phyloP scores from a whole-genome alignment of 805 yeast species.

The Blastobotrys chiropterorum region DNA sequence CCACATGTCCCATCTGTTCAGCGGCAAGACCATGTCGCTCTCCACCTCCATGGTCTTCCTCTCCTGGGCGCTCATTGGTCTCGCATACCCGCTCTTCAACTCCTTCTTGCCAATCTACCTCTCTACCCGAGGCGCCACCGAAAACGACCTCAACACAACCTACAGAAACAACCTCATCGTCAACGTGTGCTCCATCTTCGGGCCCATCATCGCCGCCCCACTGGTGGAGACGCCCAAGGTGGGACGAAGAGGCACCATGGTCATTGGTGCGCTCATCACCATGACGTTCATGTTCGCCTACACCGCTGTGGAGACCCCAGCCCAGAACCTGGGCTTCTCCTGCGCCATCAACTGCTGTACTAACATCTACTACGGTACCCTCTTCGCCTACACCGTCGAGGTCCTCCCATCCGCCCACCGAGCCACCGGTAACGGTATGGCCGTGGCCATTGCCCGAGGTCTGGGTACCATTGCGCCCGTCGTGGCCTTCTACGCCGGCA shows the following conservation, averaged over 20 bases:
- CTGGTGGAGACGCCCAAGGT: constrained; percentile 23
- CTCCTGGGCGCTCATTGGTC: constrained; percentile 54
- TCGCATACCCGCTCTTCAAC: constrained; percentile 50
- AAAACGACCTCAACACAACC: constrained; percentile 18
- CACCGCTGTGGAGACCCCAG: constrained; percentile 51
- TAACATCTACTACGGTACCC: constrained; percentile 35
- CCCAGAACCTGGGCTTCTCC: constrained; percentile 45
- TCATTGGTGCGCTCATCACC: constrained; percentile 44
- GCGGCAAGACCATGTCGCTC: constrained; percentile 38
- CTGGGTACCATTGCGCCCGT: constrained; percentile 44
- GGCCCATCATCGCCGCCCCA: constrained; percentile 44
- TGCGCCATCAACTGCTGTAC: constrained; percentile 27
- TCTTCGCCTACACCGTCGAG: constrained; percentile 47
- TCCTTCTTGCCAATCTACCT: constrained; percentile 51
- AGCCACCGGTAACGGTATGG: constrained; percentile 47
- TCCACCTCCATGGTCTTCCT: constrained; percentile 40
- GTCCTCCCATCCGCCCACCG: constrained; percentile 33
- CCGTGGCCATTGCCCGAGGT: constrained; percentile 40
- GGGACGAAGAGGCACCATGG: constrained; percentile 55
- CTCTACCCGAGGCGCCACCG: constrained; percentile 42
- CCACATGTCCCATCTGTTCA: constrained; percentile 44
- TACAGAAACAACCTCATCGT: constrained; percentile 34
- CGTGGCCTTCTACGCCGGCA: constrained; percentile 42
- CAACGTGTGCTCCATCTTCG: constrained; percentile 43
- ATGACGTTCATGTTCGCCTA: constrained; percentile 58